Conservation (phyloP, 495 filamentous ascomycete species). For the Friedmanniomyces simplex region DNA sequence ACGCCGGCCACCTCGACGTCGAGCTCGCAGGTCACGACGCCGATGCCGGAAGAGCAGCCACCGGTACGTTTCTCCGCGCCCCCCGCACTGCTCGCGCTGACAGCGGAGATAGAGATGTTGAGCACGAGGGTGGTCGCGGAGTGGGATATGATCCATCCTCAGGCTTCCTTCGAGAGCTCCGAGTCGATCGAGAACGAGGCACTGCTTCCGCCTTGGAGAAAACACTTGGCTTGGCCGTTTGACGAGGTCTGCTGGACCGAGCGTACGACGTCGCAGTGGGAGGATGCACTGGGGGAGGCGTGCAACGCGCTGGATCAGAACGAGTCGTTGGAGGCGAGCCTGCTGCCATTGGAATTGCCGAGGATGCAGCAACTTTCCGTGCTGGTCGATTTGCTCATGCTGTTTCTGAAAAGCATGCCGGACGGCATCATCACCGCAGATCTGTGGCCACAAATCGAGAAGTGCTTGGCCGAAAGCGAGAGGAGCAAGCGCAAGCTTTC, state of each 20-base stretch:
- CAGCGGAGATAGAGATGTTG: conserved; percentile 67
- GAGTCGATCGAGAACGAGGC: not conserved
- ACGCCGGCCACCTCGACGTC: conserved; percentile 21
- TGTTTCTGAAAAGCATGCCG: conserved; percentile 59
- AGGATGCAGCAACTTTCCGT: conserved; percentile 58
- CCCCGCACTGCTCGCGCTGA: conserved; percentile 77
- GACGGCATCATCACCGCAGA: conserved; percentile 61
- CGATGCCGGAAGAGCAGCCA: conserved; percentile 6
- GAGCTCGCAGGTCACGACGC: not conserved
- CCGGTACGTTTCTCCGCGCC: conserved; percentile 59
- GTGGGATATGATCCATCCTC: conserved; percentile 62
- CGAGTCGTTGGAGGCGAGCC: conserved; percentile 42
- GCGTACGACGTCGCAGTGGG: not conserved
- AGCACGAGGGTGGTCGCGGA: conserved; percentile 68
- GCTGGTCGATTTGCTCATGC: conserved; percentile 53
- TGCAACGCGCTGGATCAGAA: conserved; percentile 64
- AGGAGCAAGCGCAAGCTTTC: conserved; percentile 38
- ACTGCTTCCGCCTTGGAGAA: conserved; percentile 42
- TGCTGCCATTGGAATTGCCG: conserved; percentile 45
- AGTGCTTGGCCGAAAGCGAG: conserved; percentile 43
- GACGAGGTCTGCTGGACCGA: conserved; percentile 42
- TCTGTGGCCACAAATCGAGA: conserved; percentile 63
- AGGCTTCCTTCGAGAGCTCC: not conserved
- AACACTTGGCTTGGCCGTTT: conserved; percentile 71
- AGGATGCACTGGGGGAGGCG: conserved; percentile 33